Base-by-base conservation (phyloP, 129 eudicot genomes). In the Artemisia argyi region DNA sequence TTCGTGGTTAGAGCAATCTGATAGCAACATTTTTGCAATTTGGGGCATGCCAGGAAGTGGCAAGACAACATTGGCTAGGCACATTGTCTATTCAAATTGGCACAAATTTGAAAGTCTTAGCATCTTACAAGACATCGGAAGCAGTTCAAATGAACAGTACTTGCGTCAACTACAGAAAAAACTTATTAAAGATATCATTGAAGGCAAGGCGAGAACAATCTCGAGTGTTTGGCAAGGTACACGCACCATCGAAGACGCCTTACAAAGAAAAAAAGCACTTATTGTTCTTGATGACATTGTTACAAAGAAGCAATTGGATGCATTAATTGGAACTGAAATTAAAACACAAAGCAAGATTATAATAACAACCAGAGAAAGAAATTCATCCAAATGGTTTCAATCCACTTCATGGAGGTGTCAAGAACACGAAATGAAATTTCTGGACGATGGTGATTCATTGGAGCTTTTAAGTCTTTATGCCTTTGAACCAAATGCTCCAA, bases 211-310 rank as follows among this genome's bases (percentile, higher is more conserved):
- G 8, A 32, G 53, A 60, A 72, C 5, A 47, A 16, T 51, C 52
- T 47, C 10, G 11, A 32, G 60, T 68, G 73, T 68, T 52, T 28
- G n/a, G n/a, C 60, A n/a, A 3, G 60, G 60, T n/a, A 52, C 47
- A 1, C 0, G 0, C 17, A 26, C 3, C 28, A 50, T 60, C 28
- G 73, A 74, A 54, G 53, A 19, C 17, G 76, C 62, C 35, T 26
- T 74, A 13, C n/a, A 11, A 28, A 35, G 19, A n/a, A 80, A 62
- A 20, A 74, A 65, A 15, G 63, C 67, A 42, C 84, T 74, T 16
- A 73, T 80, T 48, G 84, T 80, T 68, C 76, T 80, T 4, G 84
- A 80, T 68, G 73, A 80, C 62, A 60, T 80, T 19, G 76, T 55
- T 74, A 17, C 53, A 18, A 16, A 46, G 16, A 68, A 48, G 2